These are phyloP conservation scores for Claviceps sp. DNA, from an alignment of 2,329 filamentous ascomycete genomes.

Conservation along the genomic window DNA sequence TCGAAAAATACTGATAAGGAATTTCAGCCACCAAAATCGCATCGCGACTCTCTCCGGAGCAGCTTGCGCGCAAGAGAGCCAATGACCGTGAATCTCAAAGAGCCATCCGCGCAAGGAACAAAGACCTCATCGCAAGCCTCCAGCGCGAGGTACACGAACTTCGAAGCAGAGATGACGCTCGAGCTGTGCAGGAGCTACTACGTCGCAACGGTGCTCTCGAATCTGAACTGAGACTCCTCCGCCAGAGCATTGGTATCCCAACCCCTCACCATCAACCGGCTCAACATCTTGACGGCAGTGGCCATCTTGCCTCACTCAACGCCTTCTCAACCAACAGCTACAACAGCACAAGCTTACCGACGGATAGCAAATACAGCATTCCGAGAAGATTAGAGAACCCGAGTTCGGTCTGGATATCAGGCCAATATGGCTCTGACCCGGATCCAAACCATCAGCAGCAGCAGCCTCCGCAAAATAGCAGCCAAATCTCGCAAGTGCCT, in stretches of 20 bases:
- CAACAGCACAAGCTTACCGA: neutral
- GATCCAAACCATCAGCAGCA: neutral
- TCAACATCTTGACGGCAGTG: neutral
- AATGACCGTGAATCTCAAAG: slow-evolving; percentile 3
- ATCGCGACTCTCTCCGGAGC: neutral
- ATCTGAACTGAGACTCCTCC: neutral
- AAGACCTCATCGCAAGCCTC: neutral
- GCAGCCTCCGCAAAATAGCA: neutral
- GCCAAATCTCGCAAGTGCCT: neutral
- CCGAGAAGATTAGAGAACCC: neutral
- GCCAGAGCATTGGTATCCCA: neutral
- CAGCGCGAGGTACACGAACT: slow-evolving; percentile 1
- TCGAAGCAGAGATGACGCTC: neutral
- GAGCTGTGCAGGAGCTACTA: neutral
- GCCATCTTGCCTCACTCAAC: neutral
- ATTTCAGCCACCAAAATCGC: neutral
- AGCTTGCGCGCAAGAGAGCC: slow-evolving; percentile 4
- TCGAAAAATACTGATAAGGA: neutral
- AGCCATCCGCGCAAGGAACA: slow-evolving; percentile 2
- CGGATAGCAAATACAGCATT: neutral
- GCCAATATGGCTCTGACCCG: neutral
- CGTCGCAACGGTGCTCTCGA: neutral
- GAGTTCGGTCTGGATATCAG: neutral
- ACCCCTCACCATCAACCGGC: neutral
- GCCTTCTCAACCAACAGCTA: neutral